Percentiles rank a stretch among this genome's conserved stretches.
Evolutionary conservation across 306 rosid species (phyloP).

Genomic region (Abrus precatorius): DNA sequence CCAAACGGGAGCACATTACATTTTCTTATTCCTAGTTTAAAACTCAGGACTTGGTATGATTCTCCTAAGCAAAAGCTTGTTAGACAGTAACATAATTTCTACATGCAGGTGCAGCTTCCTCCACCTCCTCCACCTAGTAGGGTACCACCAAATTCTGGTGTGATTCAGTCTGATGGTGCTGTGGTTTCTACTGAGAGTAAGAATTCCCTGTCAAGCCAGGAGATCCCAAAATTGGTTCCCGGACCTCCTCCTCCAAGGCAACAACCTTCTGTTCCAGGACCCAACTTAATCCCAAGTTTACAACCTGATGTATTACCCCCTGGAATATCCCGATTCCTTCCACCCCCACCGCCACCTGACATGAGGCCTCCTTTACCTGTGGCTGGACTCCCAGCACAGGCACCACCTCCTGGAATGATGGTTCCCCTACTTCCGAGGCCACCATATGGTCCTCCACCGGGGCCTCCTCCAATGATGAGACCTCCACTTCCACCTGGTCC

Average conservation of each 20-base stretch:
- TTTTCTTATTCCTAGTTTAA: constrained; percentile 31
- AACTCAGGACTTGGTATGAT: constrained; percentile 18
- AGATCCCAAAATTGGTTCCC: constrained; percentile 69
- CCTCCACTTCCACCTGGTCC: constrained; percentile 99
- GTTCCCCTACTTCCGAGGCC: constrained; percentile 82
- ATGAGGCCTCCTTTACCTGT: constrained; percentile 79
- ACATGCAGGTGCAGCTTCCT: constrained; percentile 79
- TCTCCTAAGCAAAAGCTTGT: constrained; percentile 32
- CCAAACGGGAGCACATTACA: constrained; percentile 15
- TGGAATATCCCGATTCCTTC: constrained; percentile 83
- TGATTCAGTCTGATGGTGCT: constrained; percentile 68
- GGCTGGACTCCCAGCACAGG: constrained; percentile 77
- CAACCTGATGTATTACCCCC: constrained; percentile 91
- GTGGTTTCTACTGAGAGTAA: constrained; percentile 60
- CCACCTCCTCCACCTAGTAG: constrained; percentile 90
- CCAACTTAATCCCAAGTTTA: constrained; percentile 64
- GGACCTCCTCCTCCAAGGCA: constrained; percentile 94
- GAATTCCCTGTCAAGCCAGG: constrained; percentile 64
- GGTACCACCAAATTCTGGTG: constrained; percentile 67
- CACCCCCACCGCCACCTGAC: constrained; percentile 92
- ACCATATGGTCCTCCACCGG: constrained; percentile 96
- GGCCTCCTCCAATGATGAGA: constrained; percentile 98
- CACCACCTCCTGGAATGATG: constrained; percentile 89
- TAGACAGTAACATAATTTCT: constrained; percentile 44
- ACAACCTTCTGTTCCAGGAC: constrained; percentile 71